Evolutionary conservation across 805 yeast genomes (phyloP), one percentile per base, ranked within the genome.

Genomic region (Candida maesae): DNA sequence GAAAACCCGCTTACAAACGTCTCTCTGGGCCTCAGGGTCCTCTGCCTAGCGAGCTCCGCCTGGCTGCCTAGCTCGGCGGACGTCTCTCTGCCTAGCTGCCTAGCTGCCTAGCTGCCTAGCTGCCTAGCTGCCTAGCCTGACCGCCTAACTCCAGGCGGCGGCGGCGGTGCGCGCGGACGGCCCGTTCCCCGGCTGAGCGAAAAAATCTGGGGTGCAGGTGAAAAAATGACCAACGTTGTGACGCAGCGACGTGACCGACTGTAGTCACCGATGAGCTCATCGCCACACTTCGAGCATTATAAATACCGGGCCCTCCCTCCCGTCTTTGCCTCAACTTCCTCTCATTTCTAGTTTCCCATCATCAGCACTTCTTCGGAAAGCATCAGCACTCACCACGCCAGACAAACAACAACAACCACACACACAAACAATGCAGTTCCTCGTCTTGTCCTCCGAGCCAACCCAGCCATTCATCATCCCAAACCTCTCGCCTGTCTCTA

Each of bases 401-500:
- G n/a, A n/a, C n/a, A n/a, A 14, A 16, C 18, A 11, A 29, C 33
- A 15, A 24, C 31, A 33, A n/a, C n/a, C 35, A 10, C 12, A 24
- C 31, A 39, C 25, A 17, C 29, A 16, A 21, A 15, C 25, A 38
- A 57, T 57, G 60, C 55, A 54, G 44, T 80, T 76, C 61, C 68
- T 81, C 60, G 67, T 71, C 35, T 69, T 81, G 59, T 70, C 81
- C 29, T 70, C 78, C 39, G 78, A 77, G 46, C 62, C 71, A 37
- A 69, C 76, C 43, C 68, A 74, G 60, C 87, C 89, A 50, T 81
- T 80, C 53, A 71, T 81, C 40, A 79, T 81, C 53, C 80, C 81
- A 53, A 63, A 74, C 46, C 70, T 79, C 34, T 79, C 86, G 2
- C 87, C 86, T 26, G 70, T 70, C 8, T 44, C 53, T 12, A 40